Evolutionary conservation across 169 alveolate genomes (phyloP), one percentile per base, ranked within the genome.

Genomic region (Eimeria acervulina): DNA sequence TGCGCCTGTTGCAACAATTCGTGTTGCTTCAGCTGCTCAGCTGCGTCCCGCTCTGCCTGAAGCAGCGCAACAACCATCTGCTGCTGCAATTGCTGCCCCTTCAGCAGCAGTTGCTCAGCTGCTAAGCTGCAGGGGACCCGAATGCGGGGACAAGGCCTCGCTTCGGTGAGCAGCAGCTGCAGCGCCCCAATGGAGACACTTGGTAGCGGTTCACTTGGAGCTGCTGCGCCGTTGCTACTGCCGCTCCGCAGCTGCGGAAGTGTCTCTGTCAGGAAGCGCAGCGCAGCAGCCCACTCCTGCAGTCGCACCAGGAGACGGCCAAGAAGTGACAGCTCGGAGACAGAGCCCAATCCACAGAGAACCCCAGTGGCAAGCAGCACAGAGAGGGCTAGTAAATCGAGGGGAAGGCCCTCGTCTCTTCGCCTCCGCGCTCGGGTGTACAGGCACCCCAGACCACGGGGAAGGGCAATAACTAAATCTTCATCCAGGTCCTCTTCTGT

Each of bases 121-220:
- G 74, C 70, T 0, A 55, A 28, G 68, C 84, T 63, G 52, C 87
- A 59, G 17, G 91, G 90, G 36, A 91, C 95, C n/a, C 55, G 47
- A 38, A 78, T 84, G 42, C 81, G 61, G 42, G 47, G 40, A 59
- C 85, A 84, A 19, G 95, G 95, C 47, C 95, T 72, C 5, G 91
- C 95, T 28, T 74, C 84, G 28, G 78, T 38, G 23, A 91, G 83
- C 91, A 72, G 44, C 84, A 91, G 91, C 40, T 59, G 81, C 95
- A 91, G 91, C 59, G 95, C 95, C 12, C 55, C 83, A 8, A 91
- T 47, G 91, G 91, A 91, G 36, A 91, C 95, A n/a, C 95, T 80
- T 2, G 90, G 90, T 44, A 80, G 28, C 23, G 90, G 90, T n/a
- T 80, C 90, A 15, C 42, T 15, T 44, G 68, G 44, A 5, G 70